Evolutionary conservation across 176 grass and related monocot genomes (phyloP), one percentile per base, ranked within the genome.

Genomic region (Oryza australiensis): DNA sequence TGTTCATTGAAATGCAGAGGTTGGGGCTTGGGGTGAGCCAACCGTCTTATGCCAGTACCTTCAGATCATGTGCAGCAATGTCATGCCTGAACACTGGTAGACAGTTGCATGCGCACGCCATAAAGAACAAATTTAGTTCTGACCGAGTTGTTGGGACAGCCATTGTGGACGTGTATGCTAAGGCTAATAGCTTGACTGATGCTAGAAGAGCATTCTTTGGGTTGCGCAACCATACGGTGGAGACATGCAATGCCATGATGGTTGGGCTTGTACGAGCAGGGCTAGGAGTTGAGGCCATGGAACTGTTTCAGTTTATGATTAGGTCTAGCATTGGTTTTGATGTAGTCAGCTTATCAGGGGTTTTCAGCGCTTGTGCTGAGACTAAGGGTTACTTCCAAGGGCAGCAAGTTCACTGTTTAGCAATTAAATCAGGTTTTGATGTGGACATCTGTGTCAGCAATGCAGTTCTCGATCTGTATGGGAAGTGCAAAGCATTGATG

Each of bases 181-280:
- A 97, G 62, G 74, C 79, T 80, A 79, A 82, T 78, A 80, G 66
- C 77, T 88, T 92, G 79, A 70, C 90, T 55, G 85, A 92, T 77
- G 92, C 91, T 77, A 86, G 75, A 87, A 89, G 77, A 42, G 86
- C 84, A 82, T 90, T 97, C 74, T 85, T 86, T 77, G 70, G 38
- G 22, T 88, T 97, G 77, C 90, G 81, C 12, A 90, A 48, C 28
- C 89, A 84, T 80, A 86, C 59, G 24, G 76, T 89, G 32, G 76
- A 89, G 76, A 87, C 90, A 16, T 97, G 92, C 80, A 97, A 94
- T 78, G 94, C 94, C 53, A 92, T 97, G 78, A 84, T 97, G 77
- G 88, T 97, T 68, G 94, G 94, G 60, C 89, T 92, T 80, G 86
- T 87, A 66, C 88, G 80, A 16, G 81, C 85, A 38, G 75, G 82